Evolutionary conservation across 1,284 basidiomycete genomes (phyloP), one percentile per base, ranked within the genome.

Genomic region (Kwoniella shivajii): DNA sequence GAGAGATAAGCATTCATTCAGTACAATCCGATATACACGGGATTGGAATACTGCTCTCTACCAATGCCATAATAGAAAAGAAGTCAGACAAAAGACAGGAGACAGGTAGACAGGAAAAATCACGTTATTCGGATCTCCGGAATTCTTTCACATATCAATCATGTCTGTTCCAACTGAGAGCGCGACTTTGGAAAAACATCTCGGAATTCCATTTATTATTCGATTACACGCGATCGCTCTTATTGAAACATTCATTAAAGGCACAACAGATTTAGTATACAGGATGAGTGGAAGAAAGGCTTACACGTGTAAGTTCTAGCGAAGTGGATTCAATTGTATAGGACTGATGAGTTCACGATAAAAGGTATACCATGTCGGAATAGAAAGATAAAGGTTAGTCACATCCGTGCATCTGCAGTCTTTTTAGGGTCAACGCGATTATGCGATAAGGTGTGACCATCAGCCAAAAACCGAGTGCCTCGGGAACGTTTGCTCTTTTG

Each of bases 321-420:
- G n/a, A n/a, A n/a, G n/a, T n/a, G n/a, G n/a, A n/a, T n/a, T n/a
- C n/a, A n/a, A n/a, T n/a, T n/a, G n/a, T n/a, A n/a, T n/a, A n/a
- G n/a, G n/a, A n/a, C n/a, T n/a, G n/a, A n/a, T n/a, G n/a, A n/a
- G n/a, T n/a, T n/a, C n/a, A n/a, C n/a, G n/a, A n/a, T n/a, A n/a
- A n/a, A n/a, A 60, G 58, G 60, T 45, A 54, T 42, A 14, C 60
- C 57, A 29, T 62, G 60, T 43, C 46, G 60, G 14, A 42, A n/a
- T 11, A 56, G 43, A 33, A 62, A 62, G 54, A 48, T 62, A 31
- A 62, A 59, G 47, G 60, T 62, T 44, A 52, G 50, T 38, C 18
- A 14, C 30, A 37, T 29, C 5, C 18, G 11, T 5, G 14, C 27
- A 7, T 16, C 42, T 7, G 43, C 18, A 18, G 16, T 18, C 24